Evolutionary conservation across 2,329 filamentous ascomycete species (phyloP).

Genomic region (Aspergillus arachidicola): DNA sequence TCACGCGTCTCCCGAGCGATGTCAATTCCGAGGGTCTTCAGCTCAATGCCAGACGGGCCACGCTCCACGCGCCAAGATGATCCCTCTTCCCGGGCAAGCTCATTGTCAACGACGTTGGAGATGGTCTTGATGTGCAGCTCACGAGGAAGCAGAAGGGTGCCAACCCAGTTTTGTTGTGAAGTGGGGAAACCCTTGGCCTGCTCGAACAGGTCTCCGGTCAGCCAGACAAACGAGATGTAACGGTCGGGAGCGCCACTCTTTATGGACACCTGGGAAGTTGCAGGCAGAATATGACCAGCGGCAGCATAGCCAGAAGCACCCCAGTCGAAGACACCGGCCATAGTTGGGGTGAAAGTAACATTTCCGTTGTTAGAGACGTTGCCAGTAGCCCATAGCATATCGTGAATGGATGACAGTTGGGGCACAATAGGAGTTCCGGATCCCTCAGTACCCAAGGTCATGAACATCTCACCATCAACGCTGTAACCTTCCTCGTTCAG

Average conservation of each 20-base stretch:
- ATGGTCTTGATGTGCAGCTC: slow-evolving; percentile 18
- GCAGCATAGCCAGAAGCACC: slow-evolving; percentile 21
- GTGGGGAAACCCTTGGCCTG: slow-evolving; percentile 18
- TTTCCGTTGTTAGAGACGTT: slow-evolving; percentile 10
- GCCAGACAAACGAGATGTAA: slow-evolving; percentile 21
- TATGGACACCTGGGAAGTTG: slow-evolving; percentile 15
- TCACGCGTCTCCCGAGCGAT: slow-evolving; percentile 22
- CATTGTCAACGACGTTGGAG: slow-evolving; percentile 19
- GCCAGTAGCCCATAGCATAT: slow-evolving; percentile 23
- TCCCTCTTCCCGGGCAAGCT: slow-evolving; percentile 10
- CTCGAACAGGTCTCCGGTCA: slow-evolving; percentile 21
- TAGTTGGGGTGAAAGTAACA: slow-evolving; percentile 18
- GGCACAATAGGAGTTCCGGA: slow-evolving; percentile 13
- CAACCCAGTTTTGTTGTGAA: slow-evolving; percentile 21
- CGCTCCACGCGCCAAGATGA: slow-evolving; percentile 14
- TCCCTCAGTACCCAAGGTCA: slow-evolving; percentile 22
- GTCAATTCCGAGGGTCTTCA: slow-evolving; percentile 23
- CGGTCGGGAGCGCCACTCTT: slow-evolving; percentile 22
- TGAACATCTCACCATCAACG: slow-evolving; percentile 17
- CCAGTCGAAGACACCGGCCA: slow-evolving; percentile 26
- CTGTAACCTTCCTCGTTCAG: slow-evolving; percentile 21
- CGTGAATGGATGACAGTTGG: slow-evolving; percentile 20
- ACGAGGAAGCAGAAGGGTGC: slow-evolving; percentile 19
- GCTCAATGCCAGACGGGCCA: background rate
- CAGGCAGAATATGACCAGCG: slow-evolving; percentile 21